Base-by-base conservation (phyloP, 2,329 filamentous ascomycete genomes). In the Calonectria multiphialidica region DNA sequence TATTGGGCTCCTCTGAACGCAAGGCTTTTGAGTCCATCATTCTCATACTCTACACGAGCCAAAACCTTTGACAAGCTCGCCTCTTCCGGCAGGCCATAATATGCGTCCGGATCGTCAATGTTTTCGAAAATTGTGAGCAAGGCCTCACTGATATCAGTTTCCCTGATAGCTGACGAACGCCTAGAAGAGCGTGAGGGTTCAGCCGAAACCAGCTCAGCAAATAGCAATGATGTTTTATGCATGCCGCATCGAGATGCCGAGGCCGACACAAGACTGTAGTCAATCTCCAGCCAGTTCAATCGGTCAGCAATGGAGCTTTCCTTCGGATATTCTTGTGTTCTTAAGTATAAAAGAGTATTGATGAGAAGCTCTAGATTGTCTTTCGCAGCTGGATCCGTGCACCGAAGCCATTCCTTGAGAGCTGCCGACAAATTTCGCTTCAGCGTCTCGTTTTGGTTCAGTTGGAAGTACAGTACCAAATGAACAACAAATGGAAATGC, bases 61-160 rank as follows among this genome's bases (percentile, higher is more conserved):
- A 98, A 87, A 1, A 98, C 93, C 13, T 93, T 95, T 18, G 90
- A 87, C 18, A 99, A 85, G 70, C 92, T 95, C 8, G 95, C 90
- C 47, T 91, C 90, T 82, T 97, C 94, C 49, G 94, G 91, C 9
- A 98, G 89, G 5, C 97, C 97, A 80, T 99, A 99, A 82, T 98
- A 99, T 0, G 95, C 93, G 82, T 99, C 97, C 2, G 96, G 96
- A 79, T 99, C 97, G 80, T 98, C 96, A 57, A 99, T 94, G 72
- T 95, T 96, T 80, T 95, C 93, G 81, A 97, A 99, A 3, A 99
- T 96, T 1, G 90, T 87, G 53, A 98, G 88, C 15, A 98, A 86
- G 1, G 97, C 87, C 35, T 94, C 91, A 4, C 90, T 88, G 8
- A 94, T 90, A 30, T 92, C 85, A 57, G 87, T 81, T 75, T 89